These are phyloP conservation scores for Backusella mclennaniae DNA, from an alignment of 192 early-diverging fungal species.

Conservation along the genomic window DNA sequence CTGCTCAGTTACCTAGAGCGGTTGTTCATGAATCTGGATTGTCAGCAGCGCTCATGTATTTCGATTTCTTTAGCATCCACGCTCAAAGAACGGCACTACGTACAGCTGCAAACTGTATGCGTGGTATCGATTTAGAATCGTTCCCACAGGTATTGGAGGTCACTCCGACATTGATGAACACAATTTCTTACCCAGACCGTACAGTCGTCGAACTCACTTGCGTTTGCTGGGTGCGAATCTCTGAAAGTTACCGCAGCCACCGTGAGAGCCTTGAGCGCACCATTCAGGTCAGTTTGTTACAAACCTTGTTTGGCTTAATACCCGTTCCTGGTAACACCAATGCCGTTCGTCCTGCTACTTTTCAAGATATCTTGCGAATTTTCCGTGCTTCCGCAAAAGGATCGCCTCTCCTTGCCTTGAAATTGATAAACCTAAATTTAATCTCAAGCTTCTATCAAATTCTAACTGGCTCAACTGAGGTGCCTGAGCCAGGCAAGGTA, in stretches of 20 bases:
- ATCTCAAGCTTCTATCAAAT: slow-evolving; percentile 44
- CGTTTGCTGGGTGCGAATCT: slow-evolving; percentile 58
- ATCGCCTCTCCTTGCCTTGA: slow-evolving; percentile 47
- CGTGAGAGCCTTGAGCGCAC: slow-evolving; percentile 57
- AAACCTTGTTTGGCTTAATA: slow-evolving; percentile 54
- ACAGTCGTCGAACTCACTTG: slow-evolving; percentile 74
- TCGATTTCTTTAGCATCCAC: slow-evolving; percentile 89
- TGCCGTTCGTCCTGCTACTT: slow-evolving; percentile 42
- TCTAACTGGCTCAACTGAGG: slow-evolving; percentile 34
- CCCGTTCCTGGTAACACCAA: slow-evolving; percentile 43
- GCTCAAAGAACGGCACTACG: slow-evolving; percentile 80
- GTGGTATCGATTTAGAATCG: slow-evolving; percentile 48
- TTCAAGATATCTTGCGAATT: slow-evolving; percentile 56
- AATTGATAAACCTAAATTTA: slow-evolving; percentile 42
- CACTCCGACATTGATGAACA: slow-evolving; percentile 67
- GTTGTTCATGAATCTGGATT: slow-evolving; percentile 75
- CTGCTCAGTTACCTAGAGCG: slow-evolving; percentile 65
- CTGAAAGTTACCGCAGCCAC: slow-evolving; percentile 57
- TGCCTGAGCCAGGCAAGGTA: slow-evolving; percentile 21
- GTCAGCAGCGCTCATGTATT: slow-evolving; percentile 71
- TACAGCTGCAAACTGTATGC: slow-evolving; percentile 70
- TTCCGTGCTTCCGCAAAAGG: slow-evolving; percentile 52
- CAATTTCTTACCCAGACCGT: slow-evolving; percentile 68
- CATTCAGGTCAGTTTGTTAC: slow-evolving; percentile 54
- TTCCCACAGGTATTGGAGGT: slow-evolving; percentile 64